phyloP scores from a whole-genome alignment of 1,284 basidiomycete species.

The Trametes hirsuta region DNA sequence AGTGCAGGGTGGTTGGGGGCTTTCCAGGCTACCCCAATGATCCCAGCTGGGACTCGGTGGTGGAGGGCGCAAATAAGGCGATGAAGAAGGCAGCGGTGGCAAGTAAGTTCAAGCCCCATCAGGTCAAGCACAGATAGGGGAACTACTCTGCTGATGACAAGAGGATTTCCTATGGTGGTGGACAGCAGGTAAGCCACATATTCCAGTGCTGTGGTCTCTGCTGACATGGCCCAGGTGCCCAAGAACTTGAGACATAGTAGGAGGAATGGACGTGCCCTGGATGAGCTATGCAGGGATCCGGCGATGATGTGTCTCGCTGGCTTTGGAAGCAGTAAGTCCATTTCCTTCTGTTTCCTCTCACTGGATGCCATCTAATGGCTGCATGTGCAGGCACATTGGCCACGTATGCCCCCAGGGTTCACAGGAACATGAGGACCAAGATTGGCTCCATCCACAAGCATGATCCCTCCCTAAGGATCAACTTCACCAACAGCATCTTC shows the following conservation, averaged over 20 bases:
- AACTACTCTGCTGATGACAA: not conserved
- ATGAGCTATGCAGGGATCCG: not conserved
- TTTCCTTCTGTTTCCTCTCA: not conserved
- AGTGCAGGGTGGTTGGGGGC: not conserved
- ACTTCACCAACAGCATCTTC: constrained; percentile 2
- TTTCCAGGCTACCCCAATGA: not conserved
- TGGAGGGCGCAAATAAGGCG: not conserved
- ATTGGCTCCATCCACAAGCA: not conserved
- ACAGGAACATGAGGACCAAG: not conserved
- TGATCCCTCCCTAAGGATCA: not conserved
- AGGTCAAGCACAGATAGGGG: not conserved
- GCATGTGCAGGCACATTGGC: not conserved
- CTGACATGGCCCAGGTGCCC: not conserved
- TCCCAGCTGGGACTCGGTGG: not conserved
- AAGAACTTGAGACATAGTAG: not conserved
- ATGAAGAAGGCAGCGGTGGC: not conserved
- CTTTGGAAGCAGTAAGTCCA: not conserved
- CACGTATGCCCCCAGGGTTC: not conserved
- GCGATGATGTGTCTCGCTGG: not conserved
- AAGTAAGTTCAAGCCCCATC: not conserved
- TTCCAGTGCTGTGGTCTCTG: not conserved
- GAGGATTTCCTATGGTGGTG: not conserved
- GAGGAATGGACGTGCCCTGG: not conserved
- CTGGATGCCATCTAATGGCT: too few relatives aligned
- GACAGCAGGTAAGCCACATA: not conserved